Evolutionary conservation across 169 alveolate species (phyloP).

Genomic region (Eimeria brunetti): DNA sequence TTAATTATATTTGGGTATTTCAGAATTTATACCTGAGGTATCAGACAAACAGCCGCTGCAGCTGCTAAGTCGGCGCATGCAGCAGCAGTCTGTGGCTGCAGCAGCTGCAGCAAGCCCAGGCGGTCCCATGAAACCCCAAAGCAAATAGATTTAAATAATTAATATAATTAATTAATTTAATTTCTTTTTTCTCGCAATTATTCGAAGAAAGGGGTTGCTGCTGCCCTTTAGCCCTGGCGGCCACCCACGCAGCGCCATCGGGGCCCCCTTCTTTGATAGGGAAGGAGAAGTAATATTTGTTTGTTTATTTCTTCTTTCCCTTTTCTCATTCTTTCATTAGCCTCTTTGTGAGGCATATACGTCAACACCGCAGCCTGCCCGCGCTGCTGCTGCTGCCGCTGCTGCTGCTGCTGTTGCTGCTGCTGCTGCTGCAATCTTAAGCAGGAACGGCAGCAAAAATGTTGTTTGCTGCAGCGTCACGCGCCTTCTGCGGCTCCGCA

Average conservation of each 20-base stretch:
- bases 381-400: slow-evolving; percentile 8
- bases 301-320: background rate
- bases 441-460: background rate
- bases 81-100: background rate
- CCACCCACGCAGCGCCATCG: background rate
- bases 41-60: no score
- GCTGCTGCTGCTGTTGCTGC: background rate
- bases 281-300: background rate
- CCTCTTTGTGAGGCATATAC: background rate
- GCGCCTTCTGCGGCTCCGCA: slow-evolving; percentile 23
- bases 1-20: no score
- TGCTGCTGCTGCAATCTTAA: background rate
- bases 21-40: no score
- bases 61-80: background rate
- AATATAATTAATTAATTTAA: no score
- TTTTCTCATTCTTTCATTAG: background rate
- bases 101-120: background rate
- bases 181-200: no score
- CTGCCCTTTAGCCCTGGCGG: no score
- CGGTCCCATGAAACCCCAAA: no score
- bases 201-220: no score
- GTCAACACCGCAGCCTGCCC: background rate
- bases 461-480: slow-evolving; percentile 44
- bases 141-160: no score
- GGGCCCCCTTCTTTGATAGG: background rate